Percentiles rank a stretch among this genome's conserved stretches.
Evolutionary conservation across 306 rosid species (phyloP).

Genomic region (Begonia masoniana): DNA sequence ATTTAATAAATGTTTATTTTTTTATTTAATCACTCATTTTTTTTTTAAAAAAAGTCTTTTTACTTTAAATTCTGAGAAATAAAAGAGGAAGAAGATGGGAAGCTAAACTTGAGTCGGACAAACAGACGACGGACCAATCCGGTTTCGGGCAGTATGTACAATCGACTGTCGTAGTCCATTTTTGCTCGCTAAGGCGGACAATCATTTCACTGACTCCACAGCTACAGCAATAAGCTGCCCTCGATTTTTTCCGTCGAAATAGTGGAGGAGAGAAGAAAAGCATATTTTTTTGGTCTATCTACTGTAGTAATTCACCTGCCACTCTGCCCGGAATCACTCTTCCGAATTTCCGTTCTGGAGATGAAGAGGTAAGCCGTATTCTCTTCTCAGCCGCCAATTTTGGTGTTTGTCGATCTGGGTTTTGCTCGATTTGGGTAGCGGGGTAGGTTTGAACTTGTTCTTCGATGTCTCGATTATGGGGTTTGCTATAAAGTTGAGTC

Average conservation of each 20-base stretch:
- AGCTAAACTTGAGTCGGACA: background rate
- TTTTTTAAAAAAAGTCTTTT: too few species aligned
- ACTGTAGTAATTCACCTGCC: conserved; percentile 4
- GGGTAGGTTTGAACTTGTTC: conserved; percentile 8
- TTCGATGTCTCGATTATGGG: conserved; percentile 23
- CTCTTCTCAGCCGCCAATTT: conserved; percentile 3
- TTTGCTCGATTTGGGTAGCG: conserved; percentile 9
- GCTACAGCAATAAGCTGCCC: conserved; percentile 3
- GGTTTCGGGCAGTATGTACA: background rate
- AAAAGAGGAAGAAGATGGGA: too few species aligned
- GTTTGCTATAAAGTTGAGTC: conserved; percentile 15
- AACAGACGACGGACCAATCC: background rate
- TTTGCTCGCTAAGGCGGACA: conserved; percentile 1
- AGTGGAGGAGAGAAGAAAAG: background rate
- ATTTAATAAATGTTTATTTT: too few species aligned
- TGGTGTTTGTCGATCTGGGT: conserved; percentile 19
- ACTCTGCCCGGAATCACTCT: background rate
- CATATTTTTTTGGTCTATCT: background rate
- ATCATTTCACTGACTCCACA: background rate
- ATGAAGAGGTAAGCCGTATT: conserved; percentile 3
- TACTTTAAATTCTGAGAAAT: too few species aligned
- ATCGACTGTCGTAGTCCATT: background rate
- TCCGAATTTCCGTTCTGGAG: background rate
- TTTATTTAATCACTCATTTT: too few species aligned
- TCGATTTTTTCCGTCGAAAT: background rate